These are phyloP conservation scores for Venturia asperata DNA, from an alignment of 2,329 filamentous ascomycete species.

Conservation along the genomic window DNA sequence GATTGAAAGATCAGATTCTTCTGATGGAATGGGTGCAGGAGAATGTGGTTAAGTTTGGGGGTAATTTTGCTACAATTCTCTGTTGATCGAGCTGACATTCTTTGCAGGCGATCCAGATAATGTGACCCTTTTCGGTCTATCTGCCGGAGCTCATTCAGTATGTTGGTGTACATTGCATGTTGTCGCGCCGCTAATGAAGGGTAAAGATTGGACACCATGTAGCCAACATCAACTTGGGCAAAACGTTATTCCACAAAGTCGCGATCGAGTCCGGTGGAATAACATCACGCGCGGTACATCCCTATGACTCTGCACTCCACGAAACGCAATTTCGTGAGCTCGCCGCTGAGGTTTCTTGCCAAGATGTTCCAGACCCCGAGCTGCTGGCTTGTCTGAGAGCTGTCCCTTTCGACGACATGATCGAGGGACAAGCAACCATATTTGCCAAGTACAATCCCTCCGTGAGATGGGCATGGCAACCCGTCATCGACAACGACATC, in stretches of 20 bases:
- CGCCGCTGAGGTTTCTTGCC: conserved; percentile 5
- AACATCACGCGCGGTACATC: conserved; percentile 41
- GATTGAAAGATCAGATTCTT: conserved; percentile 43
- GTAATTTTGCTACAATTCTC: conserved; percentile 24
- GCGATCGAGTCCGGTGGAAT: conserved; percentile 43
- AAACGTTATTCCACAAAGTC: conserved; percentile 40
- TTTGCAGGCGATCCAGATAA: conserved; percentile 28
- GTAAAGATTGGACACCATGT: conserved; percentile 54
- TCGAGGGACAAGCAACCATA: conserved; percentile 36
- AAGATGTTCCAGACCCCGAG: conserved; percentile 25
- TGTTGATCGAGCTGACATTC: not conserved
- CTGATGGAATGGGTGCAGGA: conserved; percentile 49
- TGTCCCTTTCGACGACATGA: conserved; percentile 32
- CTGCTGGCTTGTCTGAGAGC: conserved; percentile 39
- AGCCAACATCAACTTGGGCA: conserved; percentile 44
- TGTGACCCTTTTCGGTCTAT: conserved; percentile 25
- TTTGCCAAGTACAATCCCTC: conserved; percentile 43
- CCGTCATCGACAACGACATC: conserved; percentile 56
- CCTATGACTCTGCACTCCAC: not conserved
- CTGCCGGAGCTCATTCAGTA: conserved; percentile 23
- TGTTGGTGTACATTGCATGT: not conserved
- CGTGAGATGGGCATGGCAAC: conserved; percentile 56
- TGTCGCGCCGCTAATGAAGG: not conserved
- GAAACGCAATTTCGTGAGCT: conserved; percentile 3
- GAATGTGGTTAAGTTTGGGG: conserved; percentile 48